phyloP scores from a whole-genome alignment of 441 rosid genomes.

The Brassica balearica region DNA sequence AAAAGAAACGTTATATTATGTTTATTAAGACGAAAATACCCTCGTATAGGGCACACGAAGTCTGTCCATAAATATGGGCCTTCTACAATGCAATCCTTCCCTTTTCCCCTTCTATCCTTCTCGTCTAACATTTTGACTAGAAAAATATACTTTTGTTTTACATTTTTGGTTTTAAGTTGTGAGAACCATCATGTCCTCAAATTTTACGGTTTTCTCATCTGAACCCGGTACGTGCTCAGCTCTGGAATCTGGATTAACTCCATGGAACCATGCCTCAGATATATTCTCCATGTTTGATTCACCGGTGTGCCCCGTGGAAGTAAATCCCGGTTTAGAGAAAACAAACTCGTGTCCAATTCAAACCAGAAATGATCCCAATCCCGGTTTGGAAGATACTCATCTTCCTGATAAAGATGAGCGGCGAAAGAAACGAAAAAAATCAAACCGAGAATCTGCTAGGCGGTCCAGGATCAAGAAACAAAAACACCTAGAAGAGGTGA shows the following conservation, averaged over 20 bases:
- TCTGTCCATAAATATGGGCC: conserved; percentile 65
- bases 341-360: conserved; percentile 39
- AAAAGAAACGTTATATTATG: not conserved
- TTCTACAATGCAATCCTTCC: conserved; percentile 74
- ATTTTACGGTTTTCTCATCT: conserved; percentile 46
- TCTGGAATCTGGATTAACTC: conserved; percentile 54
- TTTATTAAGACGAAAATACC: conserved; percentile 22
- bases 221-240: conserved; percentile 43
- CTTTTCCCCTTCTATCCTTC: conserved; percentile 69
- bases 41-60: not conserved
- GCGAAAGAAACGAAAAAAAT: conserved; percentile 59
- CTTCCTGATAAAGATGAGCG: conserved; percentile 45
- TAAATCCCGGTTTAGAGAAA: conserved; percentile 56
- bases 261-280: conserved; percentile 65
- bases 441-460: conserved; percentile 77
- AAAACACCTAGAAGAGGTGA: conserved; percentile 63
- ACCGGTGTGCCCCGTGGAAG: conserved; percentile 35
- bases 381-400: conserved; percentile 39
- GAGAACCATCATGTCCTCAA: conserved; percentile 43
- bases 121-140: conserved; percentile 14
- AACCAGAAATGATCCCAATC: conserved; percentile 40
- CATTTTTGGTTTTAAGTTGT: not conserved
- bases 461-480: conserved; percentile 75
- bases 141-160: not conserved
- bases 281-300: conserved; percentile 39